A percentile compares a stretch with the other conserved stretches of the same genome.
Conservation (phyloP, 768 basidiomycete species). For the Trametes sanguinea region DNA sequence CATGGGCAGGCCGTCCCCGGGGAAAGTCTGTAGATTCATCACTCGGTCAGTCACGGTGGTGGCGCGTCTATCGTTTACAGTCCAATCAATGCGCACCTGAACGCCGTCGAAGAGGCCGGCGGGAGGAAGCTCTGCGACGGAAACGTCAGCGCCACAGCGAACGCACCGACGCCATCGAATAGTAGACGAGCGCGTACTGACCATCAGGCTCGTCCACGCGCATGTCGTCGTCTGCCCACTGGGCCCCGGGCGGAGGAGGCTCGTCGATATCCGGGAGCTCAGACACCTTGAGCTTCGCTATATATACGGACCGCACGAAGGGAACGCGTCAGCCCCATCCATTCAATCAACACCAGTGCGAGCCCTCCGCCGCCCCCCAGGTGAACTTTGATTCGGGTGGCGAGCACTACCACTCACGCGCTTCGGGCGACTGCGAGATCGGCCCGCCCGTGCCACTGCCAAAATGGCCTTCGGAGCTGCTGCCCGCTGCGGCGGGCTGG, state of each 20-base stretch:
- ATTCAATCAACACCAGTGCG: not conserved
- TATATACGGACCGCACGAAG: not conserved
- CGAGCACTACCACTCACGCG: constrained; percentile 18
- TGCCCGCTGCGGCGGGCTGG: no score
- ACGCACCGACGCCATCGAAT: not conserved
- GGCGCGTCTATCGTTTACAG: not conserved
- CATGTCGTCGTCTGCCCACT: not conserved
- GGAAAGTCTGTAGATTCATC: constrained; percentile 34
- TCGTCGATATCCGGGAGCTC: constrained; percentile 31
- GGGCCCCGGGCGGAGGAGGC: not conserved
- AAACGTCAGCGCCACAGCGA: constrained; percentile 1
- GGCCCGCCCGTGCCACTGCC: not conserved
- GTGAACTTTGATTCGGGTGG: not conserved
- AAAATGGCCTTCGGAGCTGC: no score
- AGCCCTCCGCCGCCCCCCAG: not conserved
- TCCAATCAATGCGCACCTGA: not conserved
- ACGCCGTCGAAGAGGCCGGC: constrained; percentile 24
- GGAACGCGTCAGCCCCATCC: constrained; percentile 4
- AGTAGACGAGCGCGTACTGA: not conserved
- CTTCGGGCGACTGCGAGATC: constrained; percentile 20
- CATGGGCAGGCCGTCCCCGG: constrained; percentile 39
- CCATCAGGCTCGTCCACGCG: constrained; percentile 9
- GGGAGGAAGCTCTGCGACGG: constrained; percentile 12
- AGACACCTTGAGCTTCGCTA: constrained; percentile 28
- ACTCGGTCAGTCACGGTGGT: not conserved